Evolutionary conservation across 108 stramenopile genomes (phyloP).

Genomic region (Epithemia pelagica): DNA sequence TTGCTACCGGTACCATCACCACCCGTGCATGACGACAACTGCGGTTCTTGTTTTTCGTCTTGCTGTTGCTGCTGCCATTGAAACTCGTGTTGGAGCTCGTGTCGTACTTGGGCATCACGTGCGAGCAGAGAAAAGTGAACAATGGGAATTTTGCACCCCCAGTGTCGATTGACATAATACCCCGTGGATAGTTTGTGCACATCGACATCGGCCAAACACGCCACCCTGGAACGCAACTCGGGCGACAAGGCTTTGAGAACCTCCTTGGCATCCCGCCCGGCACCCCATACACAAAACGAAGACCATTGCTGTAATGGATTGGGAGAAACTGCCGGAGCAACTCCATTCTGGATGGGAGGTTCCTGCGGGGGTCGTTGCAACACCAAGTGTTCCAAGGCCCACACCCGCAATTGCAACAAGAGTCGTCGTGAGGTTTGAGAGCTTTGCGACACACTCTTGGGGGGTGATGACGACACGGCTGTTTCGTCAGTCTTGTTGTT

Average conservation of each 20-base stretch:
- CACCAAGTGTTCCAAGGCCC: conserved; percentile 63
- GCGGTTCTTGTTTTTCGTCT: no score
- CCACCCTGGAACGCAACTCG: conserved; percentile 42
- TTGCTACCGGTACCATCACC: no score
- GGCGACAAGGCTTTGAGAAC: conserved; percentile 66
- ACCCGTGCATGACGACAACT: no score
- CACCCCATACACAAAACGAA: conserved; percentile 85
- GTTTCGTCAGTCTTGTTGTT: no score
- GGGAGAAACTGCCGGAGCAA: no score
- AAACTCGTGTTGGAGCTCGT: no score
- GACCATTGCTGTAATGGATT: neutral
- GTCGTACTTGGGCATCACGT: no score
- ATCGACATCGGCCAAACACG: conserved; percentile 83
- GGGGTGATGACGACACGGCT: no score
- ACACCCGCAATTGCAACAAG: conserved; percentile 57
- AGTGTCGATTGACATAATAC: conserved; percentile 46
- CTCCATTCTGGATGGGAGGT: conserved; percentile 15
- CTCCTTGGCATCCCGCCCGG: conserved; percentile 88
- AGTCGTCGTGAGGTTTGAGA: conserved; percentile 71
- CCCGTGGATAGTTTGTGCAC: conserved; percentile 61
- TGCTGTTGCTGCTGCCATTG: no score
- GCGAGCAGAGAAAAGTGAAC: conserved; percentile 73
- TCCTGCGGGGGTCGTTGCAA: conserved; percentile 20
- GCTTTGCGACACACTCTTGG: conserved; percentile 72
- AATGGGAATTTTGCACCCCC: conserved; percentile 56